Percentiles rank a stretch among this genome's conserved stretches.
Conservation (phyloP, 805 yeast genomes). For the Candida sakaeoensis region DNA sequence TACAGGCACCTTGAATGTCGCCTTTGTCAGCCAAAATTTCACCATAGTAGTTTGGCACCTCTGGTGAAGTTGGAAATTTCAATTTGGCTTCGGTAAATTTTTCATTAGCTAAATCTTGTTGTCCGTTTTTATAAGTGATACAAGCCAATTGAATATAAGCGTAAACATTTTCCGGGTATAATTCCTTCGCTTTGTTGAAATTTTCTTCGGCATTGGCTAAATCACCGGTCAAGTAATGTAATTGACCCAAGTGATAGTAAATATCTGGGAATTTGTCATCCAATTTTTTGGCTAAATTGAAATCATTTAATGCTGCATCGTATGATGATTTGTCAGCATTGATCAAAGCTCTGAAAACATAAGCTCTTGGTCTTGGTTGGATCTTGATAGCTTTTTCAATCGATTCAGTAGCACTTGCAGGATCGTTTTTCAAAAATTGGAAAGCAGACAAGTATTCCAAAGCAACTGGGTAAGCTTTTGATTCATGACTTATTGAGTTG, state of each 20-base stretch:
- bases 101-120: conserved; percentile 55
- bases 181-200: conserved; percentile 71
- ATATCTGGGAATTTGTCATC: conserved; percentile 75
- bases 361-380: conserved; percentile 75
- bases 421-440: conserved; percentile 75
- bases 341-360: conserved; percentile 77
- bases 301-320: conserved; percentile 58
- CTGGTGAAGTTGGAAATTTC: conserved; percentile 82
- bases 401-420: conserved; percentile 58
- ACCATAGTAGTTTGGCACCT: conserved; percentile 92
- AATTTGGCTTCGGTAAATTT: conserved; percentile 66
- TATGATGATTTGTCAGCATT: conserved; percentile 74
- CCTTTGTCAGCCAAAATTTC: conserved; percentile 85
- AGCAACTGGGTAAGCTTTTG: conserved; percentile 50
- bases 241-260: conserved; percentile 93
- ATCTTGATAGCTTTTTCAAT: conserved; percentile 63
- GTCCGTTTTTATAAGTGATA: conserved; percentile 76
- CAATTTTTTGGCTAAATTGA: conserved; percentile 64
- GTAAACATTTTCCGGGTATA: conserved; percentile 72
- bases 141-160: conserved; percentile 93
- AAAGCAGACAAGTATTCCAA: conserved; percentile 82
- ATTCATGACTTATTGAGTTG: conserved; percentile 37
- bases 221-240: conserved; percentile 76
- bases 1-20: conserved; percentile 66
- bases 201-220: conserved; percentile 66